Conservation (phyloP, 1,139 yeast genomes). For the Zygosaccharomyces pseudobailii region DNA sequence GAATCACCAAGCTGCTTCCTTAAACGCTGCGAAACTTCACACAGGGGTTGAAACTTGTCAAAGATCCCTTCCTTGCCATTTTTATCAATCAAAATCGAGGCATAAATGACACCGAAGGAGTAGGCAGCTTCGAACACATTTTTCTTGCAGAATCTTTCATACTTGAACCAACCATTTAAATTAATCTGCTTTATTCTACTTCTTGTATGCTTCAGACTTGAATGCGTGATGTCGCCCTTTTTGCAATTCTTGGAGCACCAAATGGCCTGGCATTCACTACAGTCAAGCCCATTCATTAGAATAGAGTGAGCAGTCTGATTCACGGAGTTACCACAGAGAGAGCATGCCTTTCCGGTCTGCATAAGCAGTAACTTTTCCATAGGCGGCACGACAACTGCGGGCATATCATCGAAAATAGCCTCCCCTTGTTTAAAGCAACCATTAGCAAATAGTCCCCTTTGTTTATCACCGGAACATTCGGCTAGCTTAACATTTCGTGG, state of each 20-base stretch:
- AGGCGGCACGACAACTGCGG: conserved; percentile 67
- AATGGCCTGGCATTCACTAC: conserved; percentile 59
- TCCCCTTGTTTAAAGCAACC: conserved; percentile 46
- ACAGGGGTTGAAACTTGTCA: conserved; percentile 56
- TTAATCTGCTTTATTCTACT: conserved; percentile 31
- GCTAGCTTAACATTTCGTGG: conserved; percentile 46
- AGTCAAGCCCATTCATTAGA: conserved; percentile 55
- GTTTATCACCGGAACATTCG: conserved; percentile 40
- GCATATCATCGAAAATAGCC: conserved; percentile 56
- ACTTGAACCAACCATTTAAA: conserved; percentile 47
- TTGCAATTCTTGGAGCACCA: conserved; percentile 75
- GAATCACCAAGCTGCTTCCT: conserved; percentile 59
- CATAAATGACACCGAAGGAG: conserved; percentile 56
- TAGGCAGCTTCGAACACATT: conserved; percentile 68
- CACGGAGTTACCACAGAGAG: conserved; percentile 68
- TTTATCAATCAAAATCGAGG: conserved; percentile 46
- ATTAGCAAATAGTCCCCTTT: conserved; percentile 49
- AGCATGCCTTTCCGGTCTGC: conserved; percentile 67
- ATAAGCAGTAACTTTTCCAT: conserved; percentile 62
- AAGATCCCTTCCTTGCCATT: conserved; percentile 37
- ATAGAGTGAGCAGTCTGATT: conserved; percentile 37
- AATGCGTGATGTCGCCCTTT: conserved; percentile 49
- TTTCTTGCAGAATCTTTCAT: conserved; percentile 58
- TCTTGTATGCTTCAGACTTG: conserved; percentile 50
- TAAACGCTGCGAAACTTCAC: conserved; percentile 62